A percentile compares a stretch with the other conserved stretches of the same genome.
Conservation (phyloP, 140 eudicot species). For the Ambrosia hybrid region DNA sequence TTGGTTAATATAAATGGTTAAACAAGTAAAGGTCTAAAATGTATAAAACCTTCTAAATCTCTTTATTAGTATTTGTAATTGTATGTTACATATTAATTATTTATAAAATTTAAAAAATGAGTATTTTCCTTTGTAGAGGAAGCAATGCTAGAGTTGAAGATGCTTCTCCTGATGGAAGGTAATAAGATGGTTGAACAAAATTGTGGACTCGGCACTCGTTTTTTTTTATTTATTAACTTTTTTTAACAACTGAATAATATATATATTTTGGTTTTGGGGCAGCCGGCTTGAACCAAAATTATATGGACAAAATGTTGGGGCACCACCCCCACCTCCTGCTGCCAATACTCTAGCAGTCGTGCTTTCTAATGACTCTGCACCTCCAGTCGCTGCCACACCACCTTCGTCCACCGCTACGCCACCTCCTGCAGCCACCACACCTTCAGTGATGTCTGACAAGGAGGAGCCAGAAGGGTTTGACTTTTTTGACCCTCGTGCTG, state of each 20-base stretch:
- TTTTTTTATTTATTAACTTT: too few relatives aligned
- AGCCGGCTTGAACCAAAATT: conserved; percentile 54
- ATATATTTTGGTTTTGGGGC: conserved; percentile 20
- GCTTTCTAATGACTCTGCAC: conserved; percentile 19
- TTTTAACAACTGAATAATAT: background rate
- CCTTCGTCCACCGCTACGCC: conserved; percentile 11
- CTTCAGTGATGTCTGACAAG: conserved; percentile 35
- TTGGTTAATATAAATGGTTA: background rate
- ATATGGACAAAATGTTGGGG: conserved; percentile 62
- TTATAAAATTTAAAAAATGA: background rate
- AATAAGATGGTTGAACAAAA: background rate
- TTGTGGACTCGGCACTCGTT: too few relatives aligned
- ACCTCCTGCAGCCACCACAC: conserved; percentile 40
- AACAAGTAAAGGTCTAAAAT: background rate
- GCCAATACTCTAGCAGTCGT: conserved; percentile 35
- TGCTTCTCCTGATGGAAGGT: conserved; percentile 85
- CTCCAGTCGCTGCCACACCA: conserved; percentile 7
- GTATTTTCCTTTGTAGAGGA: conserved; percentile 43
- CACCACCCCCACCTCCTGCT: conserved; percentile 40
- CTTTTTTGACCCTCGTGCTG: conserved; percentile 84
- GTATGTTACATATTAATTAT: background rate
- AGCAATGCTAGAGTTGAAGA: conserved; percentile 77
- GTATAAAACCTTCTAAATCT: background rate
- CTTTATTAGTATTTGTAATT: background rate
- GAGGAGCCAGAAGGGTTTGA: conserved; percentile 54